Base-by-base conservation (phyloP, 352 stramenopile species). In the Globisporangium cystogenes region DNA sequence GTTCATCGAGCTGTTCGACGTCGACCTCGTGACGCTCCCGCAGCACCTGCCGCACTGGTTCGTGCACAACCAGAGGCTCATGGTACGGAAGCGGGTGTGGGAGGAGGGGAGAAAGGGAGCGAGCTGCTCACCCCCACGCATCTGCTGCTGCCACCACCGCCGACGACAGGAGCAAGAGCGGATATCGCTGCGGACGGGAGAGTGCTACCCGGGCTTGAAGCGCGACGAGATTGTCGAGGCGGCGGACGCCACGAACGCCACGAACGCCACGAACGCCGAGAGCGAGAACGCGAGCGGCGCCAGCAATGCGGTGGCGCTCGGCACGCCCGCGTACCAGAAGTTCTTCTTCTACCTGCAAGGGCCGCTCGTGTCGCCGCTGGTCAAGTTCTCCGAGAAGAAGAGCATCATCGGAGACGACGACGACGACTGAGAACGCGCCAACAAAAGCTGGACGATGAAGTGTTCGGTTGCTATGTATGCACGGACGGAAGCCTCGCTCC, bases 311-410 rank as follows among this genome's bases (percentile, higher is more conserved):
- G 12, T 39, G 33, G 33, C 33, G 33, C 33, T 39, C 33, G 12
- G 33, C 33, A 39, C 27, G 37, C 68, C 79, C 23, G 82, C 82
- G 11, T 95, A 95, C 55, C 80, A 91, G 48, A 67, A 85, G 29
- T 89, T 86, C 48, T 93, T 84, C 52, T 95, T 93, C 56, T 74
- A 76, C 12, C 64, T 88, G 8, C 82, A 93, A 48, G 82, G 82
- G 0, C 82, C 84, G n/a, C 70, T 95, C 10, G 80, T 81, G 51
- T 95, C 84, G 50, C 55, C 75, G 3, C 85, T 68, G 0, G 84
- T 95, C 50, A 88, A 83, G 52, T 95, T 95, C 45, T 95, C 84
- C 0, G 84, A 93, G 62, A 95, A 95, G 68, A 86, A 91, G 59
- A 93, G 82, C 60, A 90, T 95, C 54, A 93, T 93, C 33, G 84